Evolutionary conservation across 257 asterid genomes (phyloP).

Genomic region (Mentha longifolia): DNA sequence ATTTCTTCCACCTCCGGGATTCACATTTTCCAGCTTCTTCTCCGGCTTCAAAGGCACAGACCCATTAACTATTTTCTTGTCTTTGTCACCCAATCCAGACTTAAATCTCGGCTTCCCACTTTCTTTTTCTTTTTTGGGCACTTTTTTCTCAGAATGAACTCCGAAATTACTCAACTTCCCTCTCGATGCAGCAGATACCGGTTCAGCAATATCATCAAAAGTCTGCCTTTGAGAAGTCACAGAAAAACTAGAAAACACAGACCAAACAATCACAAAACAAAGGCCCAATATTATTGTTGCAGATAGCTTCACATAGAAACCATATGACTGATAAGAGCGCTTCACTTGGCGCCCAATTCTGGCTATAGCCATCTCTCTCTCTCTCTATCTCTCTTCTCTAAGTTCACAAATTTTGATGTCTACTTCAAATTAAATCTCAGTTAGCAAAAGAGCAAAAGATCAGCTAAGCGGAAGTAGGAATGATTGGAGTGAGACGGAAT

Average conservation of each 20-base stretch:
- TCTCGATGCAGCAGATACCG: conserved; percentile 54
- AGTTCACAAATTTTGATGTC: conserved; percentile 34
- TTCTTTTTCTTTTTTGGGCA: conserved; percentile 44
- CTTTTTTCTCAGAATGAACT: conserved; percentile 39
- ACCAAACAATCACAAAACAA: conserved; percentile 86
- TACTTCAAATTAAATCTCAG: conserved; percentile 33
- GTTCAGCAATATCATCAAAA: conserved; percentile 83
- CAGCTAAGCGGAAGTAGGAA: conserved; percentile 31
- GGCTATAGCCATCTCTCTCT: conserved; percentile 62
- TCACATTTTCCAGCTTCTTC: conserved; percentile 43
- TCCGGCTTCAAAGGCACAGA: conserved; percentile 53
- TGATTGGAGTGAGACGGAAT: conserved; percentile 22
- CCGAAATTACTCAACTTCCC: conserved; percentile 41
- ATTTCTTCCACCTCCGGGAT: conserved; percentile 27
- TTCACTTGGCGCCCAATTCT: conserved; percentile 87
- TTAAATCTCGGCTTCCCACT: conserved; percentile 30
- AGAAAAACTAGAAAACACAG: conserved; percentile 71
- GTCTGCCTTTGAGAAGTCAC: conserved; percentile 79
- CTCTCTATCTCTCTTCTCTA: conserved; percentile 24
- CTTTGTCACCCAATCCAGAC: conserved; percentile 50
- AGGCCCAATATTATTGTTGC: conserved; percentile 76
- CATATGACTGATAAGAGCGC: conserved; percentile 77
- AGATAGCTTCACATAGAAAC: conserved; percentile 71
- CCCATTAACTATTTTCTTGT: conserved; percentile 45
- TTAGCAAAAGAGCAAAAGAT: conserved; percentile 14